These are phyloP conservation scores for Malassezia brasiliensis DNA, from an alignment of 1,284 basidiomycete genomes.

Conservation along the genomic window DNA sequence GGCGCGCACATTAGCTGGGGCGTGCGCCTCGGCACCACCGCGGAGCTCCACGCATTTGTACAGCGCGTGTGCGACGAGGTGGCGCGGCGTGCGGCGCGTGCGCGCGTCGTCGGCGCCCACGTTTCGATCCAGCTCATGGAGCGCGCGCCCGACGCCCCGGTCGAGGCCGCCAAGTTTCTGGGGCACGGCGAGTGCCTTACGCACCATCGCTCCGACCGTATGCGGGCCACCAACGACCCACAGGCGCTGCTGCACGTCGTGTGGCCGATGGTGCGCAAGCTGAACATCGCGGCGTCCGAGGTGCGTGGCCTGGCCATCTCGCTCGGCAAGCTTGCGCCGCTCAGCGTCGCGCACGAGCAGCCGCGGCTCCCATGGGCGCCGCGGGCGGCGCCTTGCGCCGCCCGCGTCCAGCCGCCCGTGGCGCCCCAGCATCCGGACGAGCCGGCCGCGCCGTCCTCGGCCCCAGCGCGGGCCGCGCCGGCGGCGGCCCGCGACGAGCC, in stretches of 20 bases:
- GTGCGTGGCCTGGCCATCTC: conserved; percentile 87
- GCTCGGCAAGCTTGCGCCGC: conserved; percentile 49
- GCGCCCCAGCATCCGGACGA: background rate
- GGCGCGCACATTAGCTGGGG: conserved; percentile 57
- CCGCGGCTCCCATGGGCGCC: background rate
- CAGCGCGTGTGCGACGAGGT: conserved; percentile 32
- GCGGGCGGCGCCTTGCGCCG: background rate
- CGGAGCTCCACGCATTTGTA: conserved; percentile 59
- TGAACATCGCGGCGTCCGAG: conserved; percentile 71
- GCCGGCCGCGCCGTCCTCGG: conserved; percentile 20
- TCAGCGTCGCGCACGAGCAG: background rate
- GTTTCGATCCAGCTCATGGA: conserved; percentile 69
- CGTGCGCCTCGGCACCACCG: conserved; percentile 74
- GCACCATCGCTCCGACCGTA: conserved; percentile 63
- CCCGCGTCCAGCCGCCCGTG: background rate
- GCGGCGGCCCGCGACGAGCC: too few relatives aligned
- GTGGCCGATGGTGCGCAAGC: conserved; percentile 63
- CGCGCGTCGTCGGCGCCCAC: conserved; percentile 68
- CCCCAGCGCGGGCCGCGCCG: too few relatives aligned
- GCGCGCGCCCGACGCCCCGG: conserved; percentile 70
- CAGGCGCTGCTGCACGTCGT: conserved; percentile 66
- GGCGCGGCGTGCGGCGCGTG: conserved; percentile 49
- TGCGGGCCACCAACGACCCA: conserved; percentile 60
- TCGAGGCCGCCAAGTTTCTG: conserved; percentile 92
- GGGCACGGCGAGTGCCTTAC: conserved; percentile 81